phyloP scores from a whole-genome alignment of 306 rosid genomes.

The Malus orientalis region DNA sequence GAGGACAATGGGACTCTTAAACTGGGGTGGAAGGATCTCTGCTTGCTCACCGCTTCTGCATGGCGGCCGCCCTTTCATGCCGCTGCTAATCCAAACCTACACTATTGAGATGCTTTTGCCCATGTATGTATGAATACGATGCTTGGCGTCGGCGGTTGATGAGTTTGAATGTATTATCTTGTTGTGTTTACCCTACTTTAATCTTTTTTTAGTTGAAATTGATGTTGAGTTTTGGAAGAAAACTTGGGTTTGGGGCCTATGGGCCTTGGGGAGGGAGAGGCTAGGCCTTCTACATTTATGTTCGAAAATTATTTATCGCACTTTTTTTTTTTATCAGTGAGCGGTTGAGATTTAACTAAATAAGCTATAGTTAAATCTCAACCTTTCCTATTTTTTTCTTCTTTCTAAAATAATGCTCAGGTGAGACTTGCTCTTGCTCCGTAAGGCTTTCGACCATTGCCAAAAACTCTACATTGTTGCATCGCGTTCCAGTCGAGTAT shows the following conservation, averaged over 20 bases:
- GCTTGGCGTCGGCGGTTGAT: neutral
- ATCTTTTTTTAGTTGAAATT: neutral
- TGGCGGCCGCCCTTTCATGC: conserved; percentile 77
- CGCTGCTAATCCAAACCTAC: conserved; percentile 14
- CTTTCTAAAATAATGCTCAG: no score
- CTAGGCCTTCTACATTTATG: neutral
- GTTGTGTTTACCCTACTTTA: neutral
- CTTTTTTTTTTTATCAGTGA: no score
- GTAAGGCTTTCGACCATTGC: no score
- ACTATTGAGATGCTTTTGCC: conserved; percentile 1
- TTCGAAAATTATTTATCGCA: no score
- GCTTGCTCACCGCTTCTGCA: conserved; percentile 96
- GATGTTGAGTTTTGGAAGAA: neutral
- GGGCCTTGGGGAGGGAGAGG: neutral
- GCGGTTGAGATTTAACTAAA: no score
- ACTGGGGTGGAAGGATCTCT: conserved; percentile 98
- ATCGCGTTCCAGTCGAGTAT: no score
- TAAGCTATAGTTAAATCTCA: no score
- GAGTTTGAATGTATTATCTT: neutral
- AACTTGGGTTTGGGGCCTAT: neutral
- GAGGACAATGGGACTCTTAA: conserved; percentile 93
- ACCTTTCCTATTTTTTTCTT: no score
- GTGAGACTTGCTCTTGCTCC: no score
- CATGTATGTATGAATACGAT: neutral
- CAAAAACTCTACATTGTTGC: no score